phyloP scores from a whole-genome alignment of 768 basidiomycete genomes.

The Cyclocybe aegerita region DNA sequence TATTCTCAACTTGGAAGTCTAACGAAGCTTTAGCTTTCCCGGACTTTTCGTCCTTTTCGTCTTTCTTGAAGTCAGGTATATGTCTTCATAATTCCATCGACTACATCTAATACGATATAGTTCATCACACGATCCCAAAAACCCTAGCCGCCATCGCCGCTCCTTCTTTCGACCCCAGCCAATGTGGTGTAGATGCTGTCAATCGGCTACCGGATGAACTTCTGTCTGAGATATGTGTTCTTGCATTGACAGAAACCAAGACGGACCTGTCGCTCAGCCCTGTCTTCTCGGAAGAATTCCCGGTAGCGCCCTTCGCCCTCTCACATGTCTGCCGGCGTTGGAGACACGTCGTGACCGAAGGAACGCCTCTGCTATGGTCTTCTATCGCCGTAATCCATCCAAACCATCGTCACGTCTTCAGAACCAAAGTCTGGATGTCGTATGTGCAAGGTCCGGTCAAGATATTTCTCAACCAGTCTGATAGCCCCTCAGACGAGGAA shows the following conservation, averaged over 20 bases:
- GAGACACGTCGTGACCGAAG: constrained; percentile 6
- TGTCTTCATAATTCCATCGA: too few relatives aligned
- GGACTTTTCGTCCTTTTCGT: too few relatives aligned
- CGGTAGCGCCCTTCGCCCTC: constrained; percentile 10
- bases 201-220: constrained; percentile 1
- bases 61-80: too few relatives aligned
- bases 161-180: neutral
- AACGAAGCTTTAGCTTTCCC: too few relatives aligned
- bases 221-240: neutral
- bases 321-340: constrained; percentile 14
- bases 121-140: too few relatives aligned
- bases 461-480: constrained; percentile 5
- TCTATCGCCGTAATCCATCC: constrained; percentile 9
- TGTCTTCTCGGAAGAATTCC: constrained; percentile 1
- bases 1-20: too few relatives aligned
- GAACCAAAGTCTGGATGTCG: constrained; percentile 7
- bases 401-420: constrained; percentile 4
- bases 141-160: neutral
- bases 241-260: neutral
- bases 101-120: too few relatives aligned
- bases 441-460: neutral
- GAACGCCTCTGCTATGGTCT: constrained; percentile 10
- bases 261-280: neutral
- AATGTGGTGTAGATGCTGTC: neutral
- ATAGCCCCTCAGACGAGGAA: neutral